Base-by-base conservation (phyloP, 805 yeast species). In the Starmerella asiatica region DNA sequence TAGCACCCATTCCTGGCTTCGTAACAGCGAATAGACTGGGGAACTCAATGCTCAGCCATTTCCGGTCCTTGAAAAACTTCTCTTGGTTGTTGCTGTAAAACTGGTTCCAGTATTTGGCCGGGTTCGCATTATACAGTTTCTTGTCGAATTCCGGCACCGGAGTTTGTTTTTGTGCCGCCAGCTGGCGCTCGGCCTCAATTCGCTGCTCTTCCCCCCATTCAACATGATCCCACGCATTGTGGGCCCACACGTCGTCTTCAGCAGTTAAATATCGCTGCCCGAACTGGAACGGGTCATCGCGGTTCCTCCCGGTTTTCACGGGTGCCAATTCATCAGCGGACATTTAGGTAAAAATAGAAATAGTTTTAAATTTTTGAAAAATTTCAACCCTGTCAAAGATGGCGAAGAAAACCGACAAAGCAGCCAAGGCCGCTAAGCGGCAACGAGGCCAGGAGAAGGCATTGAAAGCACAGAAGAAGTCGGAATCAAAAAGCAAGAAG, bases 171-270 rank as follows among this genome's bases (percentile, higher is more conserved):
- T 91, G 98, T 47, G 74, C 71, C 18, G 71, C 60, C 27, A 88
- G 79, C 56, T 78, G 75, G 50, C 69, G 75, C 53, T 79, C 70
- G 3, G 95, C 95, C 47, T 79, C 75, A 17, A 64, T 55, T 12
- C 76, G 58, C 57, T 91, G 96, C 51, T 84, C 94, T 38, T 80
- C 85, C 36, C 93, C 96, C 94, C 95, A 86, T 55, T 84, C 94
- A 26, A 85, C 96, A 57, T 91, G 94, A 58, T 91, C 98, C 80
- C 91, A 79, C 0, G 98, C 98, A 57, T 91, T 91, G 56, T 80
- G 93, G 44, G 72, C 70, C 76, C 93, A 91, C 1, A 91, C 94
- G 14, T 59, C 61, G 21, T 84, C 85, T 4, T 78, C 75, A 34
- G 76, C 72, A 2, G 70, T 70, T 42, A 91, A 64, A 47, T 62